phyloP scores from a whole-genome alignment of 805 yeast species.

The Kregervanrija pseudodelftensis region DNA sequence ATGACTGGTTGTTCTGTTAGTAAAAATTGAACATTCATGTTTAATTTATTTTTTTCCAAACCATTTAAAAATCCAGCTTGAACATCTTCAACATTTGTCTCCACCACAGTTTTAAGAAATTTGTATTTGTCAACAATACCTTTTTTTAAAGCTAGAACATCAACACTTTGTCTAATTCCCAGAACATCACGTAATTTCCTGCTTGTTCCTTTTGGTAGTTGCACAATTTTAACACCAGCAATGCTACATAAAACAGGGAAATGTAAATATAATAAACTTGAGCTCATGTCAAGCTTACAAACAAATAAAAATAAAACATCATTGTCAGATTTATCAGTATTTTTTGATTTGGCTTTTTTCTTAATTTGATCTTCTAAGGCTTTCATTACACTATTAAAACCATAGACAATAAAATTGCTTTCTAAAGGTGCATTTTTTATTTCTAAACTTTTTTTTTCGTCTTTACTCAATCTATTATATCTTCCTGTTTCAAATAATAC shows the following conservation, averaged over 20 bases:
- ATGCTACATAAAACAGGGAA: slow-evolving; percentile 50
- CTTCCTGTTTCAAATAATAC: slow-evolving; percentile 8
- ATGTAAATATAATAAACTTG: slow-evolving; percentile 46
- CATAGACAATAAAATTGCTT: slow-evolving; percentile 27
- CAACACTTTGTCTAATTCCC: slow-evolving; percentile 9
- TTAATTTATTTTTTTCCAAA: slow-evolving; percentile 10
- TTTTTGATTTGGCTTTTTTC: slow-evolving; percentile 9
- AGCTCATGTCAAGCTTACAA: slow-evolving; percentile 34
- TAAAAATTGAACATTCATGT: slow-evolving; percentile 32
- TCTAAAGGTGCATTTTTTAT: slow-evolving; percentile 19
- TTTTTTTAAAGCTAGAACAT: slow-evolving; percentile 14
- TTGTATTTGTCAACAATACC: slow-evolving; percentile 10
- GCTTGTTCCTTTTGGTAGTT: slow-evolving; percentile 44
- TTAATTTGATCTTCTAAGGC: slow-evolving; percentile 38
- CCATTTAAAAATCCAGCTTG: slow-evolving; percentile 20
- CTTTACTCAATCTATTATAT: slow-evolving; percentile 18
- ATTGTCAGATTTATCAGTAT: slow-evolving; percentile 2
- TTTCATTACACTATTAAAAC: slow-evolving; percentile 51
- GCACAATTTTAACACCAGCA: slow-evolving; percentile 51
- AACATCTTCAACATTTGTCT: slow-evolving; percentile 16
- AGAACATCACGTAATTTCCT: slow-evolving; percentile 13
- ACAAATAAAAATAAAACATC: slow-evolving; percentile 43
- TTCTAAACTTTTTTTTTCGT: slow-evolving; percentile 11
- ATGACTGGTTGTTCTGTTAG: slow-evolving; percentile 40
- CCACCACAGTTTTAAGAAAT: slow-evolving; percentile 11